A percentile compares a stretch with the other conserved stretches of the same genome.
Evolutionary conservation across 2,329 filamentous ascomycete genomes (phyloP).

Genomic region (Cladophialophora immunda): DNA sequence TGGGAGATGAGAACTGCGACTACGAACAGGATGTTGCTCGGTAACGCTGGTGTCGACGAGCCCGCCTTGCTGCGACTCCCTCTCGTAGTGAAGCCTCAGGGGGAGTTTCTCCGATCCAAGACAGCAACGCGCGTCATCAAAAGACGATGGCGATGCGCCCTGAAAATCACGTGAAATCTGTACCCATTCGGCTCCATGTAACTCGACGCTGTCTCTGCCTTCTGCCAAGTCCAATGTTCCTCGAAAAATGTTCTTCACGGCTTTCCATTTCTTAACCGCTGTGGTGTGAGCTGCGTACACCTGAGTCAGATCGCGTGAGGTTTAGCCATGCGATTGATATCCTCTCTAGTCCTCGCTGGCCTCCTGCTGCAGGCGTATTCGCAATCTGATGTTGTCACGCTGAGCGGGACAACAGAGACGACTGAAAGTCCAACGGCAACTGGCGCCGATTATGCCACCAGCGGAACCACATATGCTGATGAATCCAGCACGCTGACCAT

Average conservation of each 20-base stretch:
- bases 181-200: too few species aligned
- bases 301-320: too few species aligned
- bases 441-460: conserved; percentile 41
- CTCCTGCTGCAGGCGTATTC: conserved; percentile 21
- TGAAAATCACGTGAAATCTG: neutral
- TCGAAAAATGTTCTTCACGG: neutral
- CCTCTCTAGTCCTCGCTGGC: conserved; percentile 10
- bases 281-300: neutral
- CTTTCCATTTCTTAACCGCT: neutral
- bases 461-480: conserved; percentile 41
- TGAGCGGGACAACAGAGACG: conserved; percentile 20
- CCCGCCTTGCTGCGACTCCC: neutral
- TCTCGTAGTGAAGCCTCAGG: neutral
- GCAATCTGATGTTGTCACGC: conserved; percentile 22
- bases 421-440: conserved; percentile 33
- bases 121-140: conserved; percentile 10
- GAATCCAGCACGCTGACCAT: conserved; percentile 42
- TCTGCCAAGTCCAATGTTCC: neutral
- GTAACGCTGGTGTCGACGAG: neutral
- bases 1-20: neutral
- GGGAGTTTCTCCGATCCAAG: conserved; percentile 11
- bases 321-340: conserved; percentile 10
- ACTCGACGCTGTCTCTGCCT: too few species aligned
- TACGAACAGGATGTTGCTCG: neutral
- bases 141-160: neutral